A percentile compares a stretch with the other conserved stretches of the same genome.
Evolutionary conservation across 1,284 basidiomycete species (phyloP).

Genomic region (Rhodofomes roseus): DNA sequence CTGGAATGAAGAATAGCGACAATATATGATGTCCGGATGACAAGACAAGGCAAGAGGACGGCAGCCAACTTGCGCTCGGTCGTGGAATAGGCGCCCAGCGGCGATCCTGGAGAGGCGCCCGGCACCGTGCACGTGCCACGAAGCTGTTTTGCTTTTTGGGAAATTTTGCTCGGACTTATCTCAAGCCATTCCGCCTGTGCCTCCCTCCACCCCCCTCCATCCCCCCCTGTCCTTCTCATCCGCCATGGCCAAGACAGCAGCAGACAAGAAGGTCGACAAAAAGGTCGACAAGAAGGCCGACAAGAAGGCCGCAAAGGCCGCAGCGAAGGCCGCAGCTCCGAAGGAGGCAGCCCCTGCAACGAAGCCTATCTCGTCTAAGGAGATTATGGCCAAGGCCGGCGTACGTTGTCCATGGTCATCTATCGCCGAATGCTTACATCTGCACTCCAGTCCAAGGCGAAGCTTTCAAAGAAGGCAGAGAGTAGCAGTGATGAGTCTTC

Average conservation of each 20-base stretch:
- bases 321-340: slow-evolving; percentile 20
- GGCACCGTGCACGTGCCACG: slow-evolving; percentile 4
- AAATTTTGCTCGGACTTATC: slow-evolving; percentile 17
- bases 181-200: neutral
- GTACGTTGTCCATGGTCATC: slow-evolving; percentile 8
- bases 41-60: no score
- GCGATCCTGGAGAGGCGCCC: neutral
- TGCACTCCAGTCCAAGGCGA: slow-evolving; percentile 23
- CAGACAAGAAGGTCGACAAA: slow-evolving; percentile 43
- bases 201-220: slow-evolving; percentile 8
- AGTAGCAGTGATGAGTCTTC: slow-evolving; percentile 12
- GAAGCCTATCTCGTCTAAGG: slow-evolving; percentile 29
- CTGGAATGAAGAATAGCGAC: neutral
- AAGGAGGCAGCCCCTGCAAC: slow-evolving; percentile 21
- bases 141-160: slow-evolving; percentile 11
- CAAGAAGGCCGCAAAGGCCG: slow-evolving; percentile 34
- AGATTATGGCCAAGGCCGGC: slow-evolving; percentile 30
- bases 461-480: slow-evolving; percentile 23
- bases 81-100: neutral
- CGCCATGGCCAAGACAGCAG: slow-evolving; percentile 9
- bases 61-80: no score
- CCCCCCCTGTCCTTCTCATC: slow-evolving; percentile 14
- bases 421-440: neutral
- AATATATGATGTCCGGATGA: no score
- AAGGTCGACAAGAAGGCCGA: slow-evolving; percentile 35